Evolutionary conservation across 139 green algal species (phyloP), one percentile per base, ranked within the genome.

Genomic region (Closterium sp.): DNA sequence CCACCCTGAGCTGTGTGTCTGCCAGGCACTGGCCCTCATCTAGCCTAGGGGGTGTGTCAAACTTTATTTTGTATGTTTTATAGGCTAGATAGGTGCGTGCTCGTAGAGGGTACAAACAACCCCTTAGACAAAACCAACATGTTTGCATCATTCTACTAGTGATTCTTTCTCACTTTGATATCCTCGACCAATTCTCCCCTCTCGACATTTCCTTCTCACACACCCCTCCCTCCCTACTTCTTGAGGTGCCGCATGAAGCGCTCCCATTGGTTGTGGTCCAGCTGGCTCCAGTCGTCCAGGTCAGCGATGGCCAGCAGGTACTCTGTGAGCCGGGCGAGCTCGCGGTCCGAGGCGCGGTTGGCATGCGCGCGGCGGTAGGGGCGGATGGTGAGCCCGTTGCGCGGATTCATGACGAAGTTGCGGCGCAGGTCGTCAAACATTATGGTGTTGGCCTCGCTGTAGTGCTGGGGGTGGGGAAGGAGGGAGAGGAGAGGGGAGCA

Each of bases 331-430:
- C 96, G 85, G 12, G 97, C 85, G 88, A 99, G 96, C 95, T 99
- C 98, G 9, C 93, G 92, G 91, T 99, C 98, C 0, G 94, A 96
- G 34, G 88, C 84, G 3, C 96, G 94, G n/a, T 93, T 97, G 8
- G 95, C 89, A 91, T 98, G 95, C 0, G 97, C 95, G 34, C 96
- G 96, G 36, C 95, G 96, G 93, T 97, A 99, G 3, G 98, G 97
- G 3, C 96, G 94, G 91, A 99, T 99, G 23, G 94, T 93, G n/a
- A 99, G 95, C 6, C 97, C 97, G 34, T 97, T 94, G 94, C 98
- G 96, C 91, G 96, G 96, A 93, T 99, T 99, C 95, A 99, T 97
- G 7, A 99, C 95, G 89, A 97, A 99, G 94, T 99, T 99, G 33
- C 97, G 94, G 84, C 96, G 94, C 9, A 99, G 94, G 94, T 99